Evolutionary conservation across 2,329 filamentous ascomycete genomes (phyloP).

Genomic region (Arthrobotrys sphaeroides): DNA sequence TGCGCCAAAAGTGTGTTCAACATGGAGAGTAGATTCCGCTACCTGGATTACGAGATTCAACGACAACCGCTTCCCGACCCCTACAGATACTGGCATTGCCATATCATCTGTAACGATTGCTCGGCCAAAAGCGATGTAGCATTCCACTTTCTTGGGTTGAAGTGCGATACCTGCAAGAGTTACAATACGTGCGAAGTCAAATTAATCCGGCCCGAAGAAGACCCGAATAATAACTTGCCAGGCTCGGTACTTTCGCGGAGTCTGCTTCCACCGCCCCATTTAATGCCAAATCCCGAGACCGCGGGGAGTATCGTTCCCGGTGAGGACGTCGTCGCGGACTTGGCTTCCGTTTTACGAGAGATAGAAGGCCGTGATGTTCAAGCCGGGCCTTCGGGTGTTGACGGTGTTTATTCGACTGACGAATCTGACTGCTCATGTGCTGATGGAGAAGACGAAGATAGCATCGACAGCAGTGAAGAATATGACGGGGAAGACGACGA

Average conservation of each 20-base stretch:
- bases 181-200: constrained; percentile 76
- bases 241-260: constrained; percentile 25
- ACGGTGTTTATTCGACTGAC: constrained; percentile 21
- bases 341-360: constrained; percentile 45
- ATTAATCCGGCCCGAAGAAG: constrained; percentile 65
- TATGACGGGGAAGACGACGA: constrained; percentile 22
- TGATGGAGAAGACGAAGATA: constrained; percentile 19
- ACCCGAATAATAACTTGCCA: constrained; percentile 17
- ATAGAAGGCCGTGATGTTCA: constrained; percentile 42
- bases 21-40: constrained; percentile 95
- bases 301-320: constrained; percentile 36
- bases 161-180: constrained; percentile 78
- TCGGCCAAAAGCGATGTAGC: constrained; percentile 83
- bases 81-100: constrained; percentile 79
- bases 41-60: constrained; percentile 85
- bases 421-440: constrained; percentile 46
- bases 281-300: constrained; percentile 50
- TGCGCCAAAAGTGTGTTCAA: constrained; percentile 97
- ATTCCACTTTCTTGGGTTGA: constrained; percentile 94
- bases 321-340: constrained; percentile 48
- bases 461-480: constrained; percentile 33
- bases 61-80: constrained; percentile 91
- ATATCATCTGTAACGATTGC: constrained; percentile 95
- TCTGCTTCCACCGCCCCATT: constrained; percentile 27
- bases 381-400: neutral